phyloP scores from a whole-genome alignment of 2,329 filamentous ascomycete genomes.

The Colletotrichum spaethianum region DNA sequence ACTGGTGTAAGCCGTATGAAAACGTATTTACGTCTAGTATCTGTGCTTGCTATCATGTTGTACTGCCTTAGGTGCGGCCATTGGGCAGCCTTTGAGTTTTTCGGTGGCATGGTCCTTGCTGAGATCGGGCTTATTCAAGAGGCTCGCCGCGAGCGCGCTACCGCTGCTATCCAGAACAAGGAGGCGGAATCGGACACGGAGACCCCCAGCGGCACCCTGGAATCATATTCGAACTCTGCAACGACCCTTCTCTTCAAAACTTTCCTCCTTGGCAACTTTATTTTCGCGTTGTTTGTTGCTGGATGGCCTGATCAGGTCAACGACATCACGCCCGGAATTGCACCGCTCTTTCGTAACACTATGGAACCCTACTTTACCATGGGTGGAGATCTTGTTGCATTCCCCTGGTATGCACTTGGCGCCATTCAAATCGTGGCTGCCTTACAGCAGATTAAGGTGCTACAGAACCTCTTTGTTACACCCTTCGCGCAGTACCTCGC shows the following conservation, averaged over 20 bases:
- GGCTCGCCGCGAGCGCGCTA: conserved; percentile 20
- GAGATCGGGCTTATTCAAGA: conserved; percentile 57
- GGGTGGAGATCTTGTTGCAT: conserved; percentile 49
- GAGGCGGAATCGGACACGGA: conserved; percentile 28
- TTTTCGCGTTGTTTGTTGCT: conserved; percentile 52
- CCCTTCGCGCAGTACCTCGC: conserved; percentile 68
- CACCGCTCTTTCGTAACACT: conserved; percentile 50
- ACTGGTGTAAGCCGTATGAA: conserved; percentile 52
- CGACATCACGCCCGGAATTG: conserved; percentile 52
- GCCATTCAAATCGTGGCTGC: conserved; percentile 49
- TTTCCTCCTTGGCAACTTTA: conserved; percentile 46
- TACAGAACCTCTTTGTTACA: conserved; percentile 59
- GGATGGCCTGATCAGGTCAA: conserved; percentile 57
- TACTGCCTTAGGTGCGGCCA: conserved; percentile 56
- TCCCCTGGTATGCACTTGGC: conserved; percentile 56
- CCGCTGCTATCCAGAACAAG: conserved; percentile 39
- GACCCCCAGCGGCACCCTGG: conserved; percentile 4
- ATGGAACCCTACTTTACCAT: conserved; percentile 52
- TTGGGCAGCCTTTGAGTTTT: conserved; percentile 62
- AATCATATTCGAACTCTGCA: conserved; percentile 11
- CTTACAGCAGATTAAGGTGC: conserved; percentile 49
- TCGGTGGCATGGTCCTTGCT: conserved; percentile 62
- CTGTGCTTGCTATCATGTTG: conserved; percentile 49
- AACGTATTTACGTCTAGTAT: conserved; percentile 48
- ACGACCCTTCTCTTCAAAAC: conserved; percentile 44